Conservation (phyloP, 2,329 filamentous ascomycete genomes). For the Penicillium polonicum region DNA sequence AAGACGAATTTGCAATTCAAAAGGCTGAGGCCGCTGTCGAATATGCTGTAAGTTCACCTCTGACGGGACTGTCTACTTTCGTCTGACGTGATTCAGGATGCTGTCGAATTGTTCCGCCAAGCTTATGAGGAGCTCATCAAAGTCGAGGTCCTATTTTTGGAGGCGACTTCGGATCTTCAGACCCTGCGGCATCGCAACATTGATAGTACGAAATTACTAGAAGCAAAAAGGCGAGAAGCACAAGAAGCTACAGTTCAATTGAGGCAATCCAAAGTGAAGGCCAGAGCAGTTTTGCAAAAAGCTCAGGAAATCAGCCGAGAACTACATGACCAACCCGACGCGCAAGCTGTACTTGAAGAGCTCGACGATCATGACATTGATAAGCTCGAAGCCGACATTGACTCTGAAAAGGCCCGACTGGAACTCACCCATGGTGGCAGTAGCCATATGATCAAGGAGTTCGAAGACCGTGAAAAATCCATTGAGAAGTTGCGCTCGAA, state of each 20-base stretch:
- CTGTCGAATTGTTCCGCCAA: slow-evolving; percentile 61
- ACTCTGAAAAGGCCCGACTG: slow-evolving; percentile 70
- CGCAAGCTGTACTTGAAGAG: slow-evolving; percentile 42
- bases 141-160: slow-evolving; percentile 68
- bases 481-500: slow-evolving; percentile 66
- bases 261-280: slow-evolving; percentile 27
- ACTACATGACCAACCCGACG: slow-evolving; percentile 23
- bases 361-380: slow-evolving; percentile 57
- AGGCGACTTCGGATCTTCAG: slow-evolving; percentile 77
- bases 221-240: slow-evolving; percentile 43
- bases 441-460: slow-evolving; percentile 72
- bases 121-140: slow-evolving; percentile 66
- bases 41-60: slow-evolving; percentile 50
- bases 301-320: slow-evolving; percentile 17
- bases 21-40: slow-evolving; percentile 58
- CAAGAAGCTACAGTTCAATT: slow-evolving; percentile 38
- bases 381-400: slow-evolving; percentile 70
- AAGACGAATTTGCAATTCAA: slow-evolving; percentile 56
- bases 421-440: slow-evolving; percentile 78
- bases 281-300: slow-evolving; percentile 19
- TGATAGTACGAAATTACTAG: slow-evolving; percentile 53
- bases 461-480: slow-evolving; percentile 66
- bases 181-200: slow-evolving; percentile 66
- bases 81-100: slow-evolving; percentile 43
- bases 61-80: neutral